A percentile compares a stretch with the other conserved stretches of the same genome.
These are phyloP conservation scores for Pyrenopolyporus hunteri DNA, from an alignment of 495 filamentous ascomycete genomes.

Conservation along the genomic window DNA sequence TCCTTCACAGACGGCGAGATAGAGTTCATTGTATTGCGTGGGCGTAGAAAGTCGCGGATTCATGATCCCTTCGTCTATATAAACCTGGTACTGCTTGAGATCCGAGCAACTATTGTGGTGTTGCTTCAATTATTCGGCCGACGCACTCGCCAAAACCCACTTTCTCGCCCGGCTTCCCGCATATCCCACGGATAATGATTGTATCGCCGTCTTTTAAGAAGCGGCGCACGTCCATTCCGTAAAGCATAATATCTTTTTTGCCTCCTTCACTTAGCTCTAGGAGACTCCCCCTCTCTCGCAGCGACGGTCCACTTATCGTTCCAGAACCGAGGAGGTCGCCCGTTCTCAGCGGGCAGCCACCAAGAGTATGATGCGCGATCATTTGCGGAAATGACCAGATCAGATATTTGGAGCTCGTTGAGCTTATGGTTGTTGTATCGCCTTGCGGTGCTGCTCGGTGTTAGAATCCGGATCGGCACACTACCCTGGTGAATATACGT, in stretches of 20 bases:
- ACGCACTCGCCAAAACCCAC: constrained; percentile 79
- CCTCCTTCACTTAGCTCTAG: constrained; percentile 76
- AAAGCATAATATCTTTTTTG: constrained; percentile 69
- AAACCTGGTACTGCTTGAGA: background rate
- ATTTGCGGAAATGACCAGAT: constrained; percentile 95
- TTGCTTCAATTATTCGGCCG: constrained; percentile 58
- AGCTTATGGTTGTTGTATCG: constrained; percentile 66
- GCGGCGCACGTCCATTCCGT: constrained; percentile 70
- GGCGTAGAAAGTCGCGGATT: background rate
- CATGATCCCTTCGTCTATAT: background rate
- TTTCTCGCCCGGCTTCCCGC: constrained; percentile 58
- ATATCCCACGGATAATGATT: constrained; percentile 71
- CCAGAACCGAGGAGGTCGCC: constrained; percentile 90
- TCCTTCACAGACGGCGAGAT: no score
- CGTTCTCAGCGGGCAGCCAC: constrained; percentile 79
- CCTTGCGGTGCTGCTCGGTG: constrained; percentile 60
- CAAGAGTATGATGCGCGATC: constrained; percentile 88
- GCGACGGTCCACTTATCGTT: constrained; percentile 79
- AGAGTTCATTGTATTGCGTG: no score
- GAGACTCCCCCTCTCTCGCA: constrained; percentile 70
- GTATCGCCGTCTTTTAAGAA: constrained; percentile 89
- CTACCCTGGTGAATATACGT: constrained; percentile 27
- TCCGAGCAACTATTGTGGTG: constrained; percentile 1
- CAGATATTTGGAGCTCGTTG: constrained; percentile 71
- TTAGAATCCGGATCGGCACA: background rate